Evolutionary conservation across 768 basidiomycete species (phyloP).

Genomic region (Xerocomus spinulosus): DNA sequence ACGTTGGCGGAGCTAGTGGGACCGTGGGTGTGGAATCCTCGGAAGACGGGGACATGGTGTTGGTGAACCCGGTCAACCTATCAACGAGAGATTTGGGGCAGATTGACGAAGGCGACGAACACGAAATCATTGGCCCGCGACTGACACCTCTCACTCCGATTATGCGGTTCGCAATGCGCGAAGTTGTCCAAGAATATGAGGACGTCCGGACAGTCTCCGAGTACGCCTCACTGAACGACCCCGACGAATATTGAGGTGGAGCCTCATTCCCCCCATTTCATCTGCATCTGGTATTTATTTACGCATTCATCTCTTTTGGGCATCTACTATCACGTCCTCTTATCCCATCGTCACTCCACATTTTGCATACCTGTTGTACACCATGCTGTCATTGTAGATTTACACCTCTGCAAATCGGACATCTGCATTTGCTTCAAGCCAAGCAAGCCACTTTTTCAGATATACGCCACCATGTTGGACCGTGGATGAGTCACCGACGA

Average conservation of each 20-base stretch:
- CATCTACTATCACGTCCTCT: too few relatives aligned
- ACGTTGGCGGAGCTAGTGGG: slow-evolving; percentile 33
- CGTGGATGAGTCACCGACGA: slow-evolving; percentile 93
- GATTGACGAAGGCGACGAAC: slow-evolving; percentile 48
- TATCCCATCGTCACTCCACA: slow-evolving; percentile 5
- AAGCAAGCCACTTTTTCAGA: slow-evolving; percentile 84
- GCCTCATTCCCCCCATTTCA: slow-evolving; percentile 1
- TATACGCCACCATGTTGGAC: slow-evolving; percentile 80
- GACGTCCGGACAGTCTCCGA: slow-evolving; percentile 71
- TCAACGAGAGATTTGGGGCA: slow-evolving; percentile 41
- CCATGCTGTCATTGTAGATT: not conserved
- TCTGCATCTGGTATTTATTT: slow-evolving; percentile 11
- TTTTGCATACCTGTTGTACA: slow-evolving; percentile 1
- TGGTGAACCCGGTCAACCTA: slow-evolving; percentile 35
- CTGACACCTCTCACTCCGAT: slow-evolving; percentile 75
- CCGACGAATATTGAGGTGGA: slow-evolving; percentile 58
- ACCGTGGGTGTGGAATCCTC: slow-evolving; percentile 38
- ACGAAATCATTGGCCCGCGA: slow-evolving; percentile 66
- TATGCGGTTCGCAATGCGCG: slow-evolving; percentile 79
- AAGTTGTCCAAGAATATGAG: slow-evolving; percentile 80
- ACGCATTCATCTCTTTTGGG: not conserved
- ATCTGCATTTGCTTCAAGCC: slow-evolving; percentile 88
- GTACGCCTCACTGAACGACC: slow-evolving; percentile 65
- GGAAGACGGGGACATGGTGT: slow-evolving; percentile 47
- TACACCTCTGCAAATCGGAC: slow-evolving; percentile 73